These are phyloP conservation scores for Aureobasidium musti DNA, from an alignment of 2,329 filamentous ascomycete genomes.

Conservation along the genomic window DNA sequence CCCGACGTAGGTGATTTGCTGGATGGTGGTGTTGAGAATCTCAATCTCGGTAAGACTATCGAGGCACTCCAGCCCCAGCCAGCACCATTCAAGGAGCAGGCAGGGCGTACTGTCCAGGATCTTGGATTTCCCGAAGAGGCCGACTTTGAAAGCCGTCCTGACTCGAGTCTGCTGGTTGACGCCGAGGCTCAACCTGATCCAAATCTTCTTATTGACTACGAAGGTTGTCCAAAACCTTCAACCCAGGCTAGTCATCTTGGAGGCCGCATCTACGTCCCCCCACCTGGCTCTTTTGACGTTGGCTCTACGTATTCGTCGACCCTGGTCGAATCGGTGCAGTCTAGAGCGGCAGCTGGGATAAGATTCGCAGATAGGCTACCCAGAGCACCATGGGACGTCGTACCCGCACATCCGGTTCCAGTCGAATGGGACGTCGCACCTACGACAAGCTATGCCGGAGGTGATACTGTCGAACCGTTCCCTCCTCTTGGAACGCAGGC, in stretches of 20 bases:
- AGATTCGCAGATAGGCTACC: neutral
- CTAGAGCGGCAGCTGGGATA: neutral
- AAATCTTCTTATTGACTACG: slow-evolving; percentile 4
- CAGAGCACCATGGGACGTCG: slow-evolving; percentile 5
- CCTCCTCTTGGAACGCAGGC: neutral
- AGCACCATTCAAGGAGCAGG: neutral
- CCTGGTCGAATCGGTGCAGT: neutral
- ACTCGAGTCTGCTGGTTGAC: neutral
- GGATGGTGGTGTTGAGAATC: neutral
- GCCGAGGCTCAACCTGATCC: neutral
- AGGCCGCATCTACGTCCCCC: too few relatives aligned
- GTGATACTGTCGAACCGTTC: neutral
- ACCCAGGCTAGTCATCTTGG: neutral
- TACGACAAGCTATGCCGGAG: neutral
- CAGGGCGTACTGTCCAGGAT: neutral
- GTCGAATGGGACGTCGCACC: neutral
- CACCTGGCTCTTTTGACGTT: neutral
- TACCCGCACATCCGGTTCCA: neutral
- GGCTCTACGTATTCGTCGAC: neutral
- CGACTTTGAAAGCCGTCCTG: slow-evolving; percentile 3
- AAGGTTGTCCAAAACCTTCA: neutral
- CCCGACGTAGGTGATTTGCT: slow-evolving; percentile 6
- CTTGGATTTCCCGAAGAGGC: slow-evolving; percentile 10
- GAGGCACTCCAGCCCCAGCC: neutral
- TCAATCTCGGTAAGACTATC: too few relatives aligned